These are phyloP conservation scores for Schrenkiella parvula DNA, from an alignment of 345 rosid genomes.

Conservation along the genomic window DNA sequence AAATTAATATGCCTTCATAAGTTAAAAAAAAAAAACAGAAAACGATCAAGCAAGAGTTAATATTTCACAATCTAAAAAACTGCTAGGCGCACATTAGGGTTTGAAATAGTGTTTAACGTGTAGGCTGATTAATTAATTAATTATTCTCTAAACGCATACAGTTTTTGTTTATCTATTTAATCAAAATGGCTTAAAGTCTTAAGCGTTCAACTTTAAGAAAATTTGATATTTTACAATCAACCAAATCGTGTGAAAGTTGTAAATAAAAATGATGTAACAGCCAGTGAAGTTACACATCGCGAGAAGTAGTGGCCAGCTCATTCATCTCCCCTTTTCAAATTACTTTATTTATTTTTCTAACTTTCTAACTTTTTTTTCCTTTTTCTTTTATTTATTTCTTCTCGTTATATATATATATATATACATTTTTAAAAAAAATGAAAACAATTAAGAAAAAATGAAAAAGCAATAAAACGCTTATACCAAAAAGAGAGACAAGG, in stretches of 20 bases:
- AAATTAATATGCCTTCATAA: neutral
- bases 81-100: slow-evolving; percentile 7
- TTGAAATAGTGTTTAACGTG: slow-evolving; percentile 16
- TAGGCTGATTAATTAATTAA: neutral
- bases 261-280: slow-evolving; percentile 31
- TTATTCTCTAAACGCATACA: neutral
- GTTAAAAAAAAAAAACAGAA: neutral
- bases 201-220: neutral
- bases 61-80: slow-evolving; percentile 6
- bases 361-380: slow-evolving; percentile 3
- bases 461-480: neutral
- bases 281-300: slow-evolving; percentile 31
- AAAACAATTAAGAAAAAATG: neutral
- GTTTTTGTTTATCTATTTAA: neutral
- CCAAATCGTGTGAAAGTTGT: slow-evolving; percentile 25
- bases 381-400: slow-evolving; percentile 12
- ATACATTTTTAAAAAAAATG: neutral
- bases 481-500: neutral
- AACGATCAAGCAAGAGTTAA: neutral
- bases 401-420: neutral
- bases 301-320: slow-evolving; percentile 34
- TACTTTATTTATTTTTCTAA: slow-evolving; percentile 23
- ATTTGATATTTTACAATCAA: slow-evolving; percentile 16
- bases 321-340: slow-evolving; percentile 10
- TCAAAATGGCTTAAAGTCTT: neutral